Base-by-base conservation (phyloP, 495 filamentous ascomycete genomes). In the Physcia stellaris region DNA sequence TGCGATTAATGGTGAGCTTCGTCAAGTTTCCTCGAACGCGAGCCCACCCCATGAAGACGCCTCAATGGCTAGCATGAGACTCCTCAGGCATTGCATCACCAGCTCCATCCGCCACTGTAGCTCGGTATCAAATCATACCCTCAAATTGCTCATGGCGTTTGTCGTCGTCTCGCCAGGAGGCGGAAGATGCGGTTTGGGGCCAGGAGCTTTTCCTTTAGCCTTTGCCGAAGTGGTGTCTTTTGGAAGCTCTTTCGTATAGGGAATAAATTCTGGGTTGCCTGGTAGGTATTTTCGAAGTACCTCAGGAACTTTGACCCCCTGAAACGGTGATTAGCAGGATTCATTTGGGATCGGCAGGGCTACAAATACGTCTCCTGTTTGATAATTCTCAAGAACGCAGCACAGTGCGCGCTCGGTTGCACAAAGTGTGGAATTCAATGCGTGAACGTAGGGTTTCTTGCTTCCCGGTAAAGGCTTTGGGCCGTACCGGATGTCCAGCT, bases 381-480 rank as follows among this genome's bases (percentile, higher is more conserved):
- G 90, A 59, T 83, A 96, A 63, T 96, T 98, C 62, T 98, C 92
- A 31, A 98, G 71, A 16, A 96, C 63, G 51, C 88, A 94, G 68
- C 90, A 98, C 19, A 96, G 69, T 16, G 92, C 84, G 47, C 90
- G 73, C 59, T 93, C 90, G 0, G 90, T 95, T 2, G 90, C 90
- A 55, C 82, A 88, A 11, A 98, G 65, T 3, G 88, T 95, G 27
- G 79, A 78, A 62, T 96, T 98, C 41, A 98, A 64, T 19, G 81
- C 83, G 60, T 98, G 90, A 32, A 92, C 86, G 58, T 96, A 98
- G 40, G 80, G 79, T 69, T 94, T 98, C 59, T 77, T 83, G 27
- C 65, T 61, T 37, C 87, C 80, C 2, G 78, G 84, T 45, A 81
- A 71, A 48, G 77, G 75, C 64, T 92, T 92, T 15, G 69, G 62